Evolutionary conservation across 108 stramenopile genomes (phyloP), one percentile per base, ranked within the genome.

Genomic region (Schizochytrium sp.): DNA sequence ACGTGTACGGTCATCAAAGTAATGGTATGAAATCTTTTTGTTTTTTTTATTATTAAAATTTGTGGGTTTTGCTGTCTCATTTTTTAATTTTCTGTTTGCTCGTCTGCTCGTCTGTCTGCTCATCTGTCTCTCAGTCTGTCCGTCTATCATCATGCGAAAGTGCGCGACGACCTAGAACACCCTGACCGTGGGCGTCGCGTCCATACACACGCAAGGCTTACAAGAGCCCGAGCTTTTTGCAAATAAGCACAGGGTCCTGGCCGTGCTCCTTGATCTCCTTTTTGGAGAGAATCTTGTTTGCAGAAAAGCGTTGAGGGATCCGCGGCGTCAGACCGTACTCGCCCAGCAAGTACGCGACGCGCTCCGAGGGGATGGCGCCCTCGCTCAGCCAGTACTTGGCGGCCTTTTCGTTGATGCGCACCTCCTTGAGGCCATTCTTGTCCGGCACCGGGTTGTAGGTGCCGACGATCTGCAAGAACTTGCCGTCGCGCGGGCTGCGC

Each of bases 401-500:
- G 44, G 98, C 93, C 91, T 99, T 97, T 29, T 95, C 94, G 88
- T 98, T 97, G 60, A 98, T 92, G 48, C 97, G 93, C 57, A 99
- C 96, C 94, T 98, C 98, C 90, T 99, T 99, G 69, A 96, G 95
- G 18, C 98, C 98, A 41, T 93, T 95, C 29, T 87, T 90, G 44
- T 94, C 95, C 12, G 99, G 96, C 51, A 98, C 92, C 48, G 99
- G 99, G 91, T 99, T 97, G 94, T 99, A 99, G 5, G 97, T 98
- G 47, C 99, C 99, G 21, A 99, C 93, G 95, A 96, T 58, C 53
- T 95, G 93, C 44, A 94, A 51, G 72, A 93, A 93, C 51, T 90
- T 92, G 18, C 99, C 99, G 93, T 99, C 98, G 28, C 99, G 95
- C 10, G 96, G 97, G 25, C 97, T 92, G 29, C 96, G 92, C 5